Evolutionary conservation across 1,284 basidiomycete species (phyloP), one percentile per base, ranked within the genome.

Genomic region (Malassezia equina): DNA sequence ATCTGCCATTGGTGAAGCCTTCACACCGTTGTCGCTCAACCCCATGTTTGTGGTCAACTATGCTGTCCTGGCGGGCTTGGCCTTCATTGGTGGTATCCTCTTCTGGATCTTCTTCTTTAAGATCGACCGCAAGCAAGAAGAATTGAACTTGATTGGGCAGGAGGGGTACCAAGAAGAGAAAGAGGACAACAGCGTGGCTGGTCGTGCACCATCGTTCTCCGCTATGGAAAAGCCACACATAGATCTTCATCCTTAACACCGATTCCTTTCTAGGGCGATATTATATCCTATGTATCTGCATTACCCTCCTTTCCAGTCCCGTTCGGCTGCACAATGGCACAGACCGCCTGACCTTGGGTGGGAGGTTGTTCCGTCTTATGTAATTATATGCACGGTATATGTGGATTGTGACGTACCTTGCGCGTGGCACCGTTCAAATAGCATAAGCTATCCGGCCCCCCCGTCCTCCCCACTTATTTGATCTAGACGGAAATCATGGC

Each of bases 1-100:
- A 9, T 65, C 75, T 21, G 59, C 80, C 13, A 65, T 79, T 34
- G 73, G 77, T 47, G 79, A 83, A 69, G 81, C 82, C 7, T 82
- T 83, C 73, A 77, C 81, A n/a, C 61, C 76, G 1, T 64, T 81
- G 40, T 77, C 79, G 7, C 61, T 65, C 7, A 81, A 82, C 73
- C 81, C 81, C 46, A 67, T 77, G 64, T 76, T 79, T 55, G 75
- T 77, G 49, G 75, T 82, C 80, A 78, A 77, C 64, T 79, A 78
- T 62, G 77, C 79, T 29, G 77, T 77, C 19, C 77, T 81, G n/a
- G 80, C 78, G 60, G 71, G 79, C 40, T 67, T 79, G 39, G 77
- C 81, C 23, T 78, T 77, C 49, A 65, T 81, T 50, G 77, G 76
- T 27, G 80, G 80, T 9, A 51, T 75, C 51, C 46, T 81, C 13